Evolutionary conservation across 2,329 filamentous ascomycete genomes (phyloP).

Genomic region (Macrophomina phaseolina): DNA sequence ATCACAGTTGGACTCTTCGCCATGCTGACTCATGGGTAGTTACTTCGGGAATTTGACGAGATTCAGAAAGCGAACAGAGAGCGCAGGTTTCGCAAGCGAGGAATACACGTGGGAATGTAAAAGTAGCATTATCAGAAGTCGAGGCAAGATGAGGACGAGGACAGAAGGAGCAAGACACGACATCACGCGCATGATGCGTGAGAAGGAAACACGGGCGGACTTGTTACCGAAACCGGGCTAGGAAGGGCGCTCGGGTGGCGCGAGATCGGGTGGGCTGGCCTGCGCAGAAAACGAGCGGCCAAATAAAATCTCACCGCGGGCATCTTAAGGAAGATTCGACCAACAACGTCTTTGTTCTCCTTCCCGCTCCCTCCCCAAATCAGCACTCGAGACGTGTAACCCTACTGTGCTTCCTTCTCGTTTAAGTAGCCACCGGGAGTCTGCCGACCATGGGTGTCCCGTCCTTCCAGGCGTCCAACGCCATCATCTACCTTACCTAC

Average conservation of each 20-base stretch:
- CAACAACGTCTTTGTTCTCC: background rate
- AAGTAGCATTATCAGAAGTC: too few relatives aligned
- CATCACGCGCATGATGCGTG: constrained; percentile 15
- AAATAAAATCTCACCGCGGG: constrained; percentile 22
- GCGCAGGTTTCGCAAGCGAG: too few relatives aligned
- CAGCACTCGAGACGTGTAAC: background rate
- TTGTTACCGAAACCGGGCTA: constrained; percentile 22
- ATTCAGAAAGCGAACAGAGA: background rate
- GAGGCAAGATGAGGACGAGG: background rate
- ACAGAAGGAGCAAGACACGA: background rate
- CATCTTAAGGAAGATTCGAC: background rate
- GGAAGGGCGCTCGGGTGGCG: constrained; percentile 18
- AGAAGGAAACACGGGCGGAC: constrained; percentile 8
- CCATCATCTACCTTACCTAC: constrained; percentile 82
- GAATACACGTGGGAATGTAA: too few relatives aligned
- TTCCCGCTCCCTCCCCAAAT: background rate
- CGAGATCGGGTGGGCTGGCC: constrained; percentile 13
- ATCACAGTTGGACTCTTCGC: background rate
- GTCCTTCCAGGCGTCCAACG: constrained; percentile 78
- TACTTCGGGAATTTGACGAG: background rate
- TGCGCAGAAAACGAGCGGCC: background rate
- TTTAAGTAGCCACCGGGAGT: background rate
- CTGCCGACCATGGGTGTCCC: constrained; percentile 69
- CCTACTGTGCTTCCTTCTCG: background rate
- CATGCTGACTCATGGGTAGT: background rate